phyloP scores from a whole-genome alignment of 257 asterid genomes.

The Linaria vulgaris region DNA sequence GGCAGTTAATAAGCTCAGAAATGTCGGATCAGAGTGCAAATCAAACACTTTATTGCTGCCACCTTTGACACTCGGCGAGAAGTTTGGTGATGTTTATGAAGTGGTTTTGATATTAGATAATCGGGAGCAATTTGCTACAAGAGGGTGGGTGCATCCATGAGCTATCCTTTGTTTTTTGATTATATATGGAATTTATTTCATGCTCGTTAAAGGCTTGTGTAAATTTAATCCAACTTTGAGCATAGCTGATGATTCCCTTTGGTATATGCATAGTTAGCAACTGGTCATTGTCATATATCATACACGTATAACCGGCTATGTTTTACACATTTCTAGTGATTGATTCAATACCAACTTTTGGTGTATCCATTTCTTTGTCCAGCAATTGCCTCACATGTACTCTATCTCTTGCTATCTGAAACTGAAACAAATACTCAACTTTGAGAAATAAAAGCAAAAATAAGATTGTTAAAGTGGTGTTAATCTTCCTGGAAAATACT shows the following conservation, averaged over 20 bases:
- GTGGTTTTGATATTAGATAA: constrained; percentile 80
- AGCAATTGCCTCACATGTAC: neutral
- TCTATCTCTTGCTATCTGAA: constrained; percentile 15
- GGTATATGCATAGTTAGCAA: constrained; percentile 11
- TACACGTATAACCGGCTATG: constrained; percentile 19
- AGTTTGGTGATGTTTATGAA: constrained; percentile 82
- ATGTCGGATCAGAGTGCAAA: constrained; percentile 46
- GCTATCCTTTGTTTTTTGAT: constrained; percentile 1
- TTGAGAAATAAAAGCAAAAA: too few species aligned
- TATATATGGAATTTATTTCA: neutral
- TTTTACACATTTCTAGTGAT: constrained; percentile 5
- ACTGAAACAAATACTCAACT: constrained; percentile 13
- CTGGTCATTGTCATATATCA: constrained; percentile 10
- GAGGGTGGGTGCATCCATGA: constrained; percentile 55
- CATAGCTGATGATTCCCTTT: constrained; percentile 15
- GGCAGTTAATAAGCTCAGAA: constrained; percentile 30
- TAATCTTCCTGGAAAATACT: too few species aligned
- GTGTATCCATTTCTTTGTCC: neutral
- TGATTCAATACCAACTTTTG: constrained; percentile 16
- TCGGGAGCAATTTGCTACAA: constrained; percentile 82
- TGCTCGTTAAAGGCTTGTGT: neutral
- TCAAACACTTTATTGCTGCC: constrained; percentile 55
- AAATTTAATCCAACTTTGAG: constrained; percentile 6
- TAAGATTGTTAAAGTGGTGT: too few species aligned
- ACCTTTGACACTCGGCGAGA: constrained; percentile 75